Evolutionary conservation across 176 grass and related monocot genomes (phyloP), one percentile per base, ranked within the genome.

Genomic region (Eragrostis curvula): DNA sequence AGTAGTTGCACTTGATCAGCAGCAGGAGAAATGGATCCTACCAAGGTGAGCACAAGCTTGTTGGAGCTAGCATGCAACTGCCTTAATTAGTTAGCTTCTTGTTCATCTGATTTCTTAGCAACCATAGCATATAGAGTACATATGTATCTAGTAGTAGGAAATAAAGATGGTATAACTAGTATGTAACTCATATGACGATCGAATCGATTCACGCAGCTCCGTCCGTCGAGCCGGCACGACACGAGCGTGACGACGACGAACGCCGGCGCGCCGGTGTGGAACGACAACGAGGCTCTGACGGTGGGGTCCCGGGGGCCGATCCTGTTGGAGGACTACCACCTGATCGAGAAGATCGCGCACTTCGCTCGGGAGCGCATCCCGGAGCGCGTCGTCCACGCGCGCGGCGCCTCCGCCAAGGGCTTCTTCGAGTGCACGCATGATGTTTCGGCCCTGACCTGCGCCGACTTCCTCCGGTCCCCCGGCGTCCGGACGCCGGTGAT

Each of bases 381-480:
- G 24, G 92, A 97, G 89, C 87, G 95, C 14, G 92, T 97, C 5
- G 95, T 97, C 3, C 95, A 97, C 73, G 92, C 95, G 0, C 83
- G 95, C 42, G 95, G 95, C 9, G 95, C 92, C 60, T 80, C 85
- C 53, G 92, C 95, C 21, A 97, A 97, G 85, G 92, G 95, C 66
- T 97, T 94, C 80, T 97, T 97, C 68, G 92, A 97, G 83, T 92
- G 87, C 84, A 94, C 91, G 29, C 91, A 97, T 64, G 94, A 94
- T 58, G 91, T 94, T 5, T 30, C 79, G 0, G 8, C 66, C 48
- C 87, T 97, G 10, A 94, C 94, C 32, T 97, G 89, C 80, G 94
- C 94, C 72, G 94, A 97, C 79, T 97, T 97, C 87, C 87, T 97
- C 25, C 94, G 94, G 0, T 30, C 87, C 0, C 94, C 94, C 0